Base-by-base conservation (phyloP, 2,329 filamentous ascomycete genomes). In the Aspergillus neotritici region DNA sequence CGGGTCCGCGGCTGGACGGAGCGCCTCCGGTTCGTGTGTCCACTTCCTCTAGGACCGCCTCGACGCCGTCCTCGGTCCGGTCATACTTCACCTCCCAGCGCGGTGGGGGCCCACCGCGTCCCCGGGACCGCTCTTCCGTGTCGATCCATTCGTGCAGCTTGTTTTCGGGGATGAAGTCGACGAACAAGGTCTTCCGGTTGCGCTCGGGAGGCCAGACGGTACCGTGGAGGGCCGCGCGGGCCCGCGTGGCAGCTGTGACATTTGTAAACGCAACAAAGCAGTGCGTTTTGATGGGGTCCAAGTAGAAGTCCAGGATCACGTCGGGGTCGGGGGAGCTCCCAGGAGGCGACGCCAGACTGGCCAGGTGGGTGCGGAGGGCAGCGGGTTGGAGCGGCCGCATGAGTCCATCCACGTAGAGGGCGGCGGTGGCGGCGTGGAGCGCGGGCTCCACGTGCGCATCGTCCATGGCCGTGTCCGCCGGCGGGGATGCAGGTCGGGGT, bases 401-500 rank as follows among this genome's bases (percentile, higher is more conserved):
- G 42, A 97, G 80, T 57, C 95, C 84, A 63, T 84, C 83, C 55
- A 97, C 93, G 68, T 96, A 97, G 36, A 97, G 72, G 12, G 87
- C 84, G 28, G 80, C 69, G 3, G 89, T 91, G 4, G 84, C 82
- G 15, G 80, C 77, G 63, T 93, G 86, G 30, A 83, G 67, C 0
- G 86, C 76, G 5, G 83, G 81, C 17, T 68, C 60, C 12, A 76
- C 66, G 33, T 68, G 63, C 12, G 55, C 63, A 47, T 70, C 69
- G 35, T 56, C 58, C 51, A 60, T 61, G 4, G 48, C 51, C 15
- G 57, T 42, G 34, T 58, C 60, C 37, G 40, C 50, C 6, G 52
- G 50, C 11, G 61, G 55, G 29, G 59, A 60, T 41, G 53, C 52
- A 31, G 55, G 55, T 21, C 52, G 56, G 28, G 49, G 46, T 21